phyloP scores from a whole-genome alignment of 2,329 filamentous ascomycete species.

The Berkeleyomyces rouxiae region DNA sequence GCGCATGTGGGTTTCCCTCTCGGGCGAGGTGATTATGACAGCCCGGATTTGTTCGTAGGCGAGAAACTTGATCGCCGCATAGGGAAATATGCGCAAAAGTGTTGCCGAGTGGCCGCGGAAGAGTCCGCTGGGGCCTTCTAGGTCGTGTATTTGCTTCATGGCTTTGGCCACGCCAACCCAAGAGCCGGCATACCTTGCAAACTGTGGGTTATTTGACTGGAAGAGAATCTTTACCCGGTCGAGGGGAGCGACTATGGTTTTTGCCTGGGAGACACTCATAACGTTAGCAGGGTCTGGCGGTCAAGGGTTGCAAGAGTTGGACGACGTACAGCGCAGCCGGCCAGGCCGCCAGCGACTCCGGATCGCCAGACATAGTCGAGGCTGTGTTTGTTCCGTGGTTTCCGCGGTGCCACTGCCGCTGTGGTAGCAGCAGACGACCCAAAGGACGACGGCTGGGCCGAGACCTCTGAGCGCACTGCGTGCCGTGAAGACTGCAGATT shows the following conservation, averaged over 20 bases:
- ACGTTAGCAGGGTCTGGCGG: conserved; percentile 13
- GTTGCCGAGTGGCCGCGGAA: conserved; percentile 93
- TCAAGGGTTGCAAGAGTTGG: background rate
- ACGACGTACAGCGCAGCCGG: conserved; percentile 67
- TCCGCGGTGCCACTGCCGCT: conserved; percentile 21
- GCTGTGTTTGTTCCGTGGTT: conserved; percentile 41
- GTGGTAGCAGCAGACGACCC: background rate
- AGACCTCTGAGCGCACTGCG: background rate
- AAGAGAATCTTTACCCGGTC: conserved; percentile 98
- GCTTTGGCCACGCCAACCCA: conserved; percentile 74
- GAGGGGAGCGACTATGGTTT: conserved; percentile 86
- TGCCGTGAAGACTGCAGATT: background rate
- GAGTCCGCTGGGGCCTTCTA: conserved; percentile 59
- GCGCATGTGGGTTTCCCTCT: conserved; percentile 65
- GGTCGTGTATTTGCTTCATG: conserved; percentile 64
- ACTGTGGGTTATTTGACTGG: conserved; percentile 86
- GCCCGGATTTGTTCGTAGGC: conserved; percentile 92
- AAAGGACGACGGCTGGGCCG: conserved; percentile 15
- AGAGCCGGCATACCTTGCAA: conserved; percentile 78
- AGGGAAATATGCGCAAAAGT: conserved; percentile 85
- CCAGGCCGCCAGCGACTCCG: conserved; percentile 72
- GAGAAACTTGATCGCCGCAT: conserved; percentile 94
- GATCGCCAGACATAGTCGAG: conserved; percentile 72
- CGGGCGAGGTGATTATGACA: conserved; percentile 50
- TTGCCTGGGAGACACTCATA: conserved; percentile 44